Percentiles rank a stretch among this genome's conserved stretches.
Evolutionary conservation across 805 yeast species (phyloP).

Genomic region (Saturnispora sanitii): DNA sequence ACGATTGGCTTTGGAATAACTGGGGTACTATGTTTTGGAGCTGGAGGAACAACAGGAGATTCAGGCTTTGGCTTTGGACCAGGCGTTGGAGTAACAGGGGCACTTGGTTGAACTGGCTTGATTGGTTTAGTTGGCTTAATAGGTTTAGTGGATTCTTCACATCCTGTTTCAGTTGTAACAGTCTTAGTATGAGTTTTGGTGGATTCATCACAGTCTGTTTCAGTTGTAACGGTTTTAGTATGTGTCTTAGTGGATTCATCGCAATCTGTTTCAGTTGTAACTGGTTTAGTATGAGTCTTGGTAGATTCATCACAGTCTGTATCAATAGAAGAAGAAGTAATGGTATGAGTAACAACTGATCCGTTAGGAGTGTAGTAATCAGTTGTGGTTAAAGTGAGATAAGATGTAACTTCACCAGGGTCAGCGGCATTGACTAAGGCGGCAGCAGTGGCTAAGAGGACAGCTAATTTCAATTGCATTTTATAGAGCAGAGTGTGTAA

Average conservation of each 20-base stretch:
- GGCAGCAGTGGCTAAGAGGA: slow-evolving; percentile 1
- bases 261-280: neutral
- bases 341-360: neutral
- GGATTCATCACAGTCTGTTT: too few species aligned
- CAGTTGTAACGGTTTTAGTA: neutral
- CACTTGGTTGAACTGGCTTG: too few species aligned
- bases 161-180: neutral
- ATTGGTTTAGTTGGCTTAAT: neutral
- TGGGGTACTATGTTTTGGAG: neutral
- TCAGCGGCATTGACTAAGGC: neutral
- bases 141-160: neutral
- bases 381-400: neutral
- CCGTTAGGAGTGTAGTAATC: neutral
- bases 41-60: neutral
- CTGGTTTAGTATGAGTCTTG: neutral
- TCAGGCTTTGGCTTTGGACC: neutral
- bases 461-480: slow-evolving; percentile 3
- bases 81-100: neutral
- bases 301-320: neutral
- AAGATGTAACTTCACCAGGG: neutral
- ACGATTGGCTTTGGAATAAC: neutral
- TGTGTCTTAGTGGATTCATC: neutral
- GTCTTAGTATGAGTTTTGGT: neutral
- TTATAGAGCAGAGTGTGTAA: neutral
- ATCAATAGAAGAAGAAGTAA: neutral